Evolutionary conservation across 2,329 filamentous ascomycete genomes (phyloP), one percentile per base, ranked within the genome.

Genomic region (Dendrostoma leiphaemia): DNA sequence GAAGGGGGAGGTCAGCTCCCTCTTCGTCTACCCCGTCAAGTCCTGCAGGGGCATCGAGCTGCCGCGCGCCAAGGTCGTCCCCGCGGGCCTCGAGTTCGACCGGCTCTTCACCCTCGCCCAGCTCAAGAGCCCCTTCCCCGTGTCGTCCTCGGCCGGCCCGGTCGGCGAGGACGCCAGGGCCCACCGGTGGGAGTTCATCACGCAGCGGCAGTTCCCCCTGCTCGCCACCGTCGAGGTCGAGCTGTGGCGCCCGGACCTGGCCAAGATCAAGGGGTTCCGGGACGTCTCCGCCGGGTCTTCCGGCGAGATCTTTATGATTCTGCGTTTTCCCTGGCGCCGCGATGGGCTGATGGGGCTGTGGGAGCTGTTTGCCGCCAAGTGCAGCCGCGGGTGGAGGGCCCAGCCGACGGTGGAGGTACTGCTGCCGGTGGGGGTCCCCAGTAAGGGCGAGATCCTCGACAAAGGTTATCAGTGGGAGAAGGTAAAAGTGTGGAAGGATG

Each of bases 41-140:
- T 90, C 88, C 53, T 96, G 91, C 68, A 77, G 75, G 53, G 89
- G 88, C 26, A 84, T 96, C 51, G 90, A 94, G 71, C 70, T 96
- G 44, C 72, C 81, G 48, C 73, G 78, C 57, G 82, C 82, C 56
- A 80, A 82, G 51, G 78, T 94, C 15, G 71, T 90, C 43, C 74
- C 82, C 6, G 83, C 82, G 2, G 91, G 91, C 2, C 77, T 96
- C 53, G 81, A 87, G 66, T 89, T 88, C 69, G 91, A 97, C 70
- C 83, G 91, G 6, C 82, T 93, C 61, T 96, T 91, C 74, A 87
- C 84, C 45, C 90, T 97, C 66, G 91, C 89, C 2, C 87, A 92
- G 68, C 74, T 81, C 57, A 74, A 74, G 66, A 77, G 74, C 62
- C 72, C 74, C 34, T 78, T 78, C 56, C 74, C 77, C 3, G 61